Evolutionary conservation across 2,329 filamentous ascomycete species (phyloP), one percentile per base, ranked within the genome.

Genomic region (Cladorrhinum sp.): DNA sequence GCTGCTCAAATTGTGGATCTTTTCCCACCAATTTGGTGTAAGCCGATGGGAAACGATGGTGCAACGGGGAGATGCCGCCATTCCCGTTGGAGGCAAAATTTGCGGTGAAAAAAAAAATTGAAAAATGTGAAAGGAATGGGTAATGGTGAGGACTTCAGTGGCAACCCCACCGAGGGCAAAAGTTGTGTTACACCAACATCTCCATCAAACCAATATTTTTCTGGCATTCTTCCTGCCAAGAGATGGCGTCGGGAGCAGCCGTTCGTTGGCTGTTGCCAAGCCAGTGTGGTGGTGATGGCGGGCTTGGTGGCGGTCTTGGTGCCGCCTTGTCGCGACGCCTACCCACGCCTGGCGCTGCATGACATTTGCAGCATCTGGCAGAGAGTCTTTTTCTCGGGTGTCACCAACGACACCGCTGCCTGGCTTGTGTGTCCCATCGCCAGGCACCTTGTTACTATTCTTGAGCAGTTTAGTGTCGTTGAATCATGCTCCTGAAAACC

Each of bases 191-290:
- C n/a, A n/a, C n/a, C n/a, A n/a, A n/a, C n/a, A n/a, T n/a, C 33
- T 36, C 33, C 33, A 36, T 5, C 33, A 36, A 9, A 36, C n/a
- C n/a, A 28, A 28, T 28, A 28, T 28, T 28, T 12, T 42, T 46
- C 20, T n/a, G n/a, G n/a, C 14, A 55, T 42, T n/a, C 26, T 18
- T 46, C 24, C 7, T 30, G 54, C 54, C 54, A 57, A 57, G 54
- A 49, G 20, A 48, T 57, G 54, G 42, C 54, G 54, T 57, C 54
- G 54, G 54, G 54, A 57, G n/a, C 23, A 57, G 54, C 54, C 54
- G 54, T 21, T 23, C 21, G 14, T 26, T 51, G 49, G 24, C 21
- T 14, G 49, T 28, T 26, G 53, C 53, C 53, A 55, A 55, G 53
- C 18, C 26, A 5, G 7, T 36, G 33, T 9, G 12, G 39, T 46